Evolutionary conservation across 2,329 filamentous ascomycete species (phyloP).

Genomic region (Thielaviopsis ethacetica): DNA sequence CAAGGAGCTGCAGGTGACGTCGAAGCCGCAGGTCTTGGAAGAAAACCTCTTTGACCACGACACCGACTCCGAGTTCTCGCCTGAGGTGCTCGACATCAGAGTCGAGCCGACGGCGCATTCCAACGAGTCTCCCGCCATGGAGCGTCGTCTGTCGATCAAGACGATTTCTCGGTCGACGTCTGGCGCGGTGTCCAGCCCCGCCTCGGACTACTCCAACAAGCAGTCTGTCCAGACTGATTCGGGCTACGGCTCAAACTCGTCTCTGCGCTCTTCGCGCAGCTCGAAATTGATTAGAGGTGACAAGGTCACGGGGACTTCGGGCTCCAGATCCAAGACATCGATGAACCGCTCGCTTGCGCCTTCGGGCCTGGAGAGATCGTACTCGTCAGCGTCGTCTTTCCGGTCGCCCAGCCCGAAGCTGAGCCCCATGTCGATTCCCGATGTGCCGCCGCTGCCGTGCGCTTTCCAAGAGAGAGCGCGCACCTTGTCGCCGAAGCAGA

Average conservation of each 20-base stretch:
- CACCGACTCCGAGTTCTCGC: constrained; percentile 13
- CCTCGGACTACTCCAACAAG: constrained; percentile 26
- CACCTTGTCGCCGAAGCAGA: background rate
- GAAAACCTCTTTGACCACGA: constrained; percentile 31
- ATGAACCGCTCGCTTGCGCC: background rate
- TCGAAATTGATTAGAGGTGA: constrained; percentile 18
- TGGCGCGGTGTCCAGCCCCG: constrained; percentile 31
- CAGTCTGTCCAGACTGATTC: constrained; percentile 40
- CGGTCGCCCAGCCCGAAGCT: background rate
- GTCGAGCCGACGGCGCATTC: constrained; percentile 29
- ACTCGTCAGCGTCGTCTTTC: constrained; percentile 1
- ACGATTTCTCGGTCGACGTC: constrained; percentile 25
- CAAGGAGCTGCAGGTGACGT: constrained; percentile 23
- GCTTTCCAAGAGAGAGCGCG: background rate
- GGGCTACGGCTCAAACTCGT: constrained; percentile 44
- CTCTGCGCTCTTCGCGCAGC: constrained; percentile 33
- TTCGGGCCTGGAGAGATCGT: constrained; percentile 7
- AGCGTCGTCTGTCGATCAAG: background rate
- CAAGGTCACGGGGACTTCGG: constrained; percentile 13
- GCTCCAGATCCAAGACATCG: background rate
- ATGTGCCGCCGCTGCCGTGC: background rate
- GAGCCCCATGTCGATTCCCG: constrained; percentile 4
- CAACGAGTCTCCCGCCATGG: background rate
- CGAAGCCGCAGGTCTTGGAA: constrained; percentile 31
- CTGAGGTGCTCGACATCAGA: constrained; percentile 25